phyloP scores from a whole-genome alignment of 345 rosid genomes.

The Pseudoturritis turrita region DNA sequence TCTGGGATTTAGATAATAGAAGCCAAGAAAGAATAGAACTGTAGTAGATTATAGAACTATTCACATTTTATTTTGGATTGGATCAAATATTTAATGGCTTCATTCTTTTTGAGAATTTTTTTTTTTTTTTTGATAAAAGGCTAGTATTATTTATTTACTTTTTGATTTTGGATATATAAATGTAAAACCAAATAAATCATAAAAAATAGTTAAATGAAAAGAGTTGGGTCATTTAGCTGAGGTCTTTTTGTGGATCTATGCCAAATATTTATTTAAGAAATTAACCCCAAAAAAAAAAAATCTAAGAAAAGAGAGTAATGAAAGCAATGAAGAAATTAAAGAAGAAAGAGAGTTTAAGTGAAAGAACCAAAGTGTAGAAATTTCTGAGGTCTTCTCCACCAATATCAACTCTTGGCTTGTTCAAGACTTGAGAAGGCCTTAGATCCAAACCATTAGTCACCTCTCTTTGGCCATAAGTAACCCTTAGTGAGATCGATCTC shows the following conservation, averaged over 20 bases:
- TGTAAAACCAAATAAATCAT: neutral
- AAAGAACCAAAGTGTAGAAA: slow-evolving; percentile 33
- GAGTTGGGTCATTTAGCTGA: neutral
- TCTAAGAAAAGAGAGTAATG: neutral
- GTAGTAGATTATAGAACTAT: neutral
- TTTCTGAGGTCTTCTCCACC: slow-evolving; percentile 36
- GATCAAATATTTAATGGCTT: neutral
- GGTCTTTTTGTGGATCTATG: slow-evolving; percentile 6
- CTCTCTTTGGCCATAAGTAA: slow-evolving; percentile 30
- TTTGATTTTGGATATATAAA: neutral
- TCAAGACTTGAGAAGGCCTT: slow-evolving; percentile 30
- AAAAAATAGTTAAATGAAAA: neutral
- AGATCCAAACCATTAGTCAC: slow-evolving; percentile 35
- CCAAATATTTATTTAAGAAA: neutral
- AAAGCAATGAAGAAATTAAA: neutral
- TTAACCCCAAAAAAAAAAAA: neutral
- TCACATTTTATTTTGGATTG: neutral
- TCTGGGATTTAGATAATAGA: neutral
- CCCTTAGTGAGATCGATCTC: slow-evolving; percentile 27
- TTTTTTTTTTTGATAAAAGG: too few species aligned
- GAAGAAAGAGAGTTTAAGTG: slow-evolving; percentile 1
- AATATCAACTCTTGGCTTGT: slow-evolving; percentile 38
- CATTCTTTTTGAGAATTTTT: neutral
- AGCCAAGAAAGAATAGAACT: neutral
- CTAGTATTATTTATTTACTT: neutral